phyloP scores from a whole-genome alignment of 179 eudicot genomes.

The Carnegiea gigantea region DNA sequence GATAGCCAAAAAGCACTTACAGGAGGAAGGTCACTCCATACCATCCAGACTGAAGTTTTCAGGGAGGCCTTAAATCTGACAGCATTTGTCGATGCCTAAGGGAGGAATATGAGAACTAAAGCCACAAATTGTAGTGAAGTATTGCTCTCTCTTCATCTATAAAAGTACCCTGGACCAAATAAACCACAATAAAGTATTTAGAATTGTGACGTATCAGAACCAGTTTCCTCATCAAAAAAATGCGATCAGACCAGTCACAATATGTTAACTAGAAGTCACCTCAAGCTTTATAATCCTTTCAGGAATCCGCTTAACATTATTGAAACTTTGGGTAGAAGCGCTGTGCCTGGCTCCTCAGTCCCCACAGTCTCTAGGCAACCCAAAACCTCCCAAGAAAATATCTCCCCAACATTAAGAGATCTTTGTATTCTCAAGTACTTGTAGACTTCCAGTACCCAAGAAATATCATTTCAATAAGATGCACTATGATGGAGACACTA shows the following conservation, averaged over 20 bases:
- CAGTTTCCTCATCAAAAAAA: no score
- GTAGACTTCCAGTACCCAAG: not conserved
- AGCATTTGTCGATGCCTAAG: conserved; percentile 37
- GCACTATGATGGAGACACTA: not conserved
- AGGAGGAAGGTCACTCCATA: conserved; percentile 17
- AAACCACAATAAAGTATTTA: conserved; percentile 26
- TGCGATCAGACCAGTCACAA: not conserved
- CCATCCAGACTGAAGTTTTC: conserved; percentile 27
- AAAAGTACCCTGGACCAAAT: conserved; percentile 31
- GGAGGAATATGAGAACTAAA: conserved; percentile 38
- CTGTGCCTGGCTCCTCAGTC: not conserved
- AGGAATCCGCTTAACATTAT: conserved; percentile 9
- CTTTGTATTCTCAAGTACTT: no score
- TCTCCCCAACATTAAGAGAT: not conserved
- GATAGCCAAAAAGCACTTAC: conserved; percentile 43
- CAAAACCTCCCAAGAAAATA: not conserved
- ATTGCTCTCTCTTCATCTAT: conserved; percentile 27
- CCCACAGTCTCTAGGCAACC: not conserved
- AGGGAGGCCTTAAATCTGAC: conserved; percentile 31
- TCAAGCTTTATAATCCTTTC: not conserved
- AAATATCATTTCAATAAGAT: conserved; percentile 4
- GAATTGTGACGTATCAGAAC: conserved; percentile 10
- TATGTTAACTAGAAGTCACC: not conserved
- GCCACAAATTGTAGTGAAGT: conserved; percentile 43
- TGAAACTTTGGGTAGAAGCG: not conserved